Evolutionary conservation across 2,329 filamentous ascomycete genomes (phyloP).

Genomic region (Periconia sp.): DNA sequence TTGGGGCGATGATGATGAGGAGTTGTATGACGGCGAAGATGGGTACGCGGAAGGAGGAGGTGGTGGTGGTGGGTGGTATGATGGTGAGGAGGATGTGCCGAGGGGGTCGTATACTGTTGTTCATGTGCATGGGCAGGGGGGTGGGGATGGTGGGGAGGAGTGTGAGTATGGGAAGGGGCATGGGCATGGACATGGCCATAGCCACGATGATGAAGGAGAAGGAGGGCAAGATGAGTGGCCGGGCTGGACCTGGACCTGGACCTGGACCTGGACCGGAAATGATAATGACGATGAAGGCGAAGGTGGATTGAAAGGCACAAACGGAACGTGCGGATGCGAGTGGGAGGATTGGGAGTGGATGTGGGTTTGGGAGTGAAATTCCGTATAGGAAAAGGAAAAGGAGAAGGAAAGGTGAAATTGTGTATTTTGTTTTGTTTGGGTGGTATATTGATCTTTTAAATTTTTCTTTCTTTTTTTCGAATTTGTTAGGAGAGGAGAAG

Average conservation of each 20-base stretch:
- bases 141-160: neutral
- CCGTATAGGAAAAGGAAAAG: no score
- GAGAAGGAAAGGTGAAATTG: neutral
- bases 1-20: neutral
- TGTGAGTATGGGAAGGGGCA: neutral
- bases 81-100: no score
- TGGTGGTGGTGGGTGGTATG: neutral
- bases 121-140: no score
- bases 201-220: no score
- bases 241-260: neutral
- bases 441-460: no score
- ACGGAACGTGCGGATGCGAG: neutral
- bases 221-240: neutral
- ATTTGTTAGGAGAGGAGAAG: no score
- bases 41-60: neutral
- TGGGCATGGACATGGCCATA: no score
- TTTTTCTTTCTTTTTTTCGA: no score
- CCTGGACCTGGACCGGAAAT: neutral
- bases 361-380: neutral
- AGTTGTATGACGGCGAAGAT: neutral
- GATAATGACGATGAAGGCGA: neutral
- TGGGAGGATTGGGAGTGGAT: neutral
- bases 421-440: no score
- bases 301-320: neutral
- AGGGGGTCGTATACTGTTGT: no score